Evolutionary conservation across 176 grass and related monocot species (phyloP).

Genomic region (Olyra latifolia): DNA sequence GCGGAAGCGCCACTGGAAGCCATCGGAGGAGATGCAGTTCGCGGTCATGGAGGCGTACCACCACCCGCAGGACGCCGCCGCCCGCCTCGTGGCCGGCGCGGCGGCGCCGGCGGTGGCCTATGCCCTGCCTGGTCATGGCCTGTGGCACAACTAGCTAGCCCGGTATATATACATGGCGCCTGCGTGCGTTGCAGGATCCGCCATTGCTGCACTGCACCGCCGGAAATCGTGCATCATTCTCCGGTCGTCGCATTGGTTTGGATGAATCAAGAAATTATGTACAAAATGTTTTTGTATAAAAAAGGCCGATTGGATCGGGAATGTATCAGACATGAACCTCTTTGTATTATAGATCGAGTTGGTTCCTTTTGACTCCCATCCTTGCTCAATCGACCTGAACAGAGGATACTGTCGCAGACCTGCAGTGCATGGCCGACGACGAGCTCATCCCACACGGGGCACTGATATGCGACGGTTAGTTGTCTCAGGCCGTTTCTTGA

Average conservation of each 20-base stretch:
- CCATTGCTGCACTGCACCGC: not conserved
- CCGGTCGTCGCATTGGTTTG: not conserved
- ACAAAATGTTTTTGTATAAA: not conserved
- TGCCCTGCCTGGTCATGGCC: not conserved
- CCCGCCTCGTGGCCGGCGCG: slow-evolving; percentile 5
- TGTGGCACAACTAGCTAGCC: slow-evolving; percentile 5
- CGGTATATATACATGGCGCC: not conserved
- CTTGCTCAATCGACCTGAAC: too few species aligned
- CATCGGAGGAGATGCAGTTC: slow-evolving; percentile 50
- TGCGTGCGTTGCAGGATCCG: not conserved
- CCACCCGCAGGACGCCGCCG: not conserved
- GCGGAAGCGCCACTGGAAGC: slow-evolving; percentile 63
- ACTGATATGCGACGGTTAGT: too few species aligned
- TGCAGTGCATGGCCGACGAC: too few species aligned
- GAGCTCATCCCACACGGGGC: too few species aligned
- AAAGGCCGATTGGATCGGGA: not conserved
- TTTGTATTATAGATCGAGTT: not conserved
- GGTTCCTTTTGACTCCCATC: not conserved
- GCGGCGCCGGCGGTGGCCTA: not conserved
- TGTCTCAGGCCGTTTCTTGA: not conserved
- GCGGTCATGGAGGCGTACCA: slow-evolving; percentile 35
- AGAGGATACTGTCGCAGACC: too few species aligned
- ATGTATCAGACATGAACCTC: not conserved
- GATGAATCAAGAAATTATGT: not conserved
- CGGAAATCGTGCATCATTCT: not conserved